Base-by-base conservation (phyloP, 495 filamentous ascomycete genomes). In the Hypoxylon fragiforme region DNA sequence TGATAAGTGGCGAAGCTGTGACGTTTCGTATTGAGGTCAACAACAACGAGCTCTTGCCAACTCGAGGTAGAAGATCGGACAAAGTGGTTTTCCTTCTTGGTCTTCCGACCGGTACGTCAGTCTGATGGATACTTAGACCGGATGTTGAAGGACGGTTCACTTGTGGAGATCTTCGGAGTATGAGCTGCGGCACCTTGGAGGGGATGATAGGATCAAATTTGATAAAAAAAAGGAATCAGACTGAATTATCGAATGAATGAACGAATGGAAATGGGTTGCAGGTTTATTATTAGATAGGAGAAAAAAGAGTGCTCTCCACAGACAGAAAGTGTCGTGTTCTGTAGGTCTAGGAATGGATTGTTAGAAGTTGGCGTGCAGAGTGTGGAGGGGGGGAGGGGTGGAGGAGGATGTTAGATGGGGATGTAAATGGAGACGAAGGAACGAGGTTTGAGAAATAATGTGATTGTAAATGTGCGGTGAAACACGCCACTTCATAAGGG, bases 301-400 rank as follows among this genome's bases (percentile, higher is more conserved):
- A 37, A 51, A 54, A 55, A 62, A 43, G 58, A 62, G 52, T 49
- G 58, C 44, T 62, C 52, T 62, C 50, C 43, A 31, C 37, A 48
- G 28, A 52, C 42, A 48, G 39, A n/a, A 45, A 46, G 21, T 55
- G 24, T 61, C 30, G 50, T 31, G 32, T 44, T 56, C 22, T 36
- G 47, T 56, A 56, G 52, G 51, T 38, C 42, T 56, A 56, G 46
- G 42, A 47, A 45, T 40, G n/a, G n/a, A n/a, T n/a, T n/a, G n/a
- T n/a, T n/a, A n/a, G n/a, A n/a, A n/a, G n/a, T n/a, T n/a, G n/a
- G n/a, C n/a, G n/a, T n/a, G n/a, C n/a, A n/a, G n/a, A 14, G 37
- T 55, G 51, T 43, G 36, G 34, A 42, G 22, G 50, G 41, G 34
- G 44, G 16, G 37, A 48, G 41, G 39, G 50, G 16, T 30, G 42